Evolutionary conservation across 495 filamentous ascomycete species (phyloP).

Genomic region (Aspergillus bridgeri): DNA sequence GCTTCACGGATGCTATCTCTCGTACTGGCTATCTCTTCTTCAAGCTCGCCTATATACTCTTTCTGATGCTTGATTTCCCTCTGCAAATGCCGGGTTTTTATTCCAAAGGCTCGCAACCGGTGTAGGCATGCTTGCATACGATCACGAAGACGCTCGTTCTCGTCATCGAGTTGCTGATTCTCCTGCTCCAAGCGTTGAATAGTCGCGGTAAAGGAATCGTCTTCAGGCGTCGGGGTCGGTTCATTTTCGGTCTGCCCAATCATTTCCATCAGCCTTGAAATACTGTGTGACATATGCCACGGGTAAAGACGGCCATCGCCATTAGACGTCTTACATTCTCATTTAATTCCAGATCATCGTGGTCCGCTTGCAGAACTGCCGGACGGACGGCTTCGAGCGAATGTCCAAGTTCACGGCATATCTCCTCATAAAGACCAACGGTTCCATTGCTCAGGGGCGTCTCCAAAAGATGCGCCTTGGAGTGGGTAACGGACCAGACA

Average conservation of each 20-base stretch:
- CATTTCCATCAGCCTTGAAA: neutral
- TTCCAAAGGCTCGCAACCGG: neutral
- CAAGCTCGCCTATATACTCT: neutral
- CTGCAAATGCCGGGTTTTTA: neutral
- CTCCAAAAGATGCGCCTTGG: neutral
- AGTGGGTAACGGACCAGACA: neutral
- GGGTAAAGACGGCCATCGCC: neutral
- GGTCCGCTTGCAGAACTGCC: neutral
- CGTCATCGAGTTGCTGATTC: neutral
- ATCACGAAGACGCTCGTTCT: neutral
- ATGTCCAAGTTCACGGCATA: neutral
- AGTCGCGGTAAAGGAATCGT: conserved; percentile 3
- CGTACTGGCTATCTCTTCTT: neutral
- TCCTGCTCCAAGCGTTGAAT: conserved; percentile 1
- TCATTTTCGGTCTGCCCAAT: neutral
- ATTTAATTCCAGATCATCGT: neutral
- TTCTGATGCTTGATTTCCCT: neutral
- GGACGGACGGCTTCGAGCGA: conserved; percentile 4
- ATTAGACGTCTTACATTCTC: neutral
- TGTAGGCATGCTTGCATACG: neutral
- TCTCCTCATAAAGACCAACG: neutral
- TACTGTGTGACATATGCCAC: neutral
- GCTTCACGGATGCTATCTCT: neutral
- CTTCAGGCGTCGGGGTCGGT: neutral
- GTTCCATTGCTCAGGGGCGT: neutral